Evolutionary conservation across 2,329 filamentous ascomycete genomes (phyloP).

Genomic region (Nannizziopsis barbatae): DNA sequence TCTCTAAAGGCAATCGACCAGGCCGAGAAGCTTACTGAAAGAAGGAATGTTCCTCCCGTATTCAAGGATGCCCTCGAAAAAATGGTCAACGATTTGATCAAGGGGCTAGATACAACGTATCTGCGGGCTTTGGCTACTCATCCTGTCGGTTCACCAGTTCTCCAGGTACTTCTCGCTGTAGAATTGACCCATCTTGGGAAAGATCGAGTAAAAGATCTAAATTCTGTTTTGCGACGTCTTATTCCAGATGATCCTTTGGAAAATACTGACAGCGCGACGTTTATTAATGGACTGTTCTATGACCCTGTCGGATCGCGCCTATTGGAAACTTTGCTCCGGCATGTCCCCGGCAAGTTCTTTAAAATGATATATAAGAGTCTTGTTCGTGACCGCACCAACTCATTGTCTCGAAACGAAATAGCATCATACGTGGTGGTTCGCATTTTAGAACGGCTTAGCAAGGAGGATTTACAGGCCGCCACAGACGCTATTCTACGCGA

Average conservation of each 20-base stretch:
- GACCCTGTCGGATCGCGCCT: slow-evolving; percentile 82
- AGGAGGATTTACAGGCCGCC: slow-evolving; percentile 68
- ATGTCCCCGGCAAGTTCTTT: slow-evolving; percentile 78
- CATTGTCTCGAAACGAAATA: slow-evolving; percentile 76
- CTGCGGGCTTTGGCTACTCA: slow-evolving; percentile 77
- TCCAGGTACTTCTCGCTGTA: slow-evolving; percentile 82
- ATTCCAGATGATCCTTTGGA: slow-evolving; percentile 72
- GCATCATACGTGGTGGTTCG: slow-evolving; percentile 78
- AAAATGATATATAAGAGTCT: slow-evolving; percentile 72
- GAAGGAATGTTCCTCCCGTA: slow-evolving; percentile 57
- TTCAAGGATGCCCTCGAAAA: slow-evolving; percentile 70
- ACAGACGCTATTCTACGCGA: slow-evolving; percentile 61
- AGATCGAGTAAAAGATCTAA: slow-evolving; percentile 51
- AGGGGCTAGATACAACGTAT: slow-evolving; percentile 64
- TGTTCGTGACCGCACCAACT: slow-evolving; percentile 68
- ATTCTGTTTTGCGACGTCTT: slow-evolving; percentile 62
- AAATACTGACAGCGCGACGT: slow-evolving; percentile 60
- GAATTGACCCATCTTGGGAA: slow-evolving; percentile 67
- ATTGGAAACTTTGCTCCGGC: slow-evolving; percentile 71
- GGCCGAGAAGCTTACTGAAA: slow-evolving; percentile 41
- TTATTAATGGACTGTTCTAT: slow-evolving; percentile 79
- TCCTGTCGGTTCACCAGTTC: slow-evolving; percentile 77
- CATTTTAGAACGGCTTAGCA: slow-evolving; percentile 71
- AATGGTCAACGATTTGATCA: slow-evolving; percentile 65
- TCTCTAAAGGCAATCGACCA: slow-evolving; percentile 41